A percentile compares a stretch with the other conserved stretches of the same genome.
These are phyloP conservation scores for Prunus kanzakura DNA, from an alignment of 306 rosid genomes.

Conservation along the genomic window DNA sequence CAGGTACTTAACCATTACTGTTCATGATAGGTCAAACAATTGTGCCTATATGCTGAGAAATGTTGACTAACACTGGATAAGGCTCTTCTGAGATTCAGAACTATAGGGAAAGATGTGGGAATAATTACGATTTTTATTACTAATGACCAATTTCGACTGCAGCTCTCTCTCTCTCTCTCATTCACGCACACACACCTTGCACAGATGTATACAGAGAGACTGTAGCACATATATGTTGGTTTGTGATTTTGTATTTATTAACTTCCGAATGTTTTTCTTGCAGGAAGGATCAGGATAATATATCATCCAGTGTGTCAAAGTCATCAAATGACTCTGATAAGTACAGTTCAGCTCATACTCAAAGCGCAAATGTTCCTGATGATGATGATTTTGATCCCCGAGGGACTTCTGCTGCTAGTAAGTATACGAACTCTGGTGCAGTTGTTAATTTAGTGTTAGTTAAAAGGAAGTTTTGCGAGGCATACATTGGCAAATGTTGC, in stretches of 20 bases:
- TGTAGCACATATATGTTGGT: slow-evolving; percentile 13
- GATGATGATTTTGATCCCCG: slow-evolving; percentile 91
- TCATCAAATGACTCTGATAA: slow-evolving; percentile 45
- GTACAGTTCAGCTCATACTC: slow-evolving; percentile 46
- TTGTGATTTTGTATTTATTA: slow-evolving; percentile 22
- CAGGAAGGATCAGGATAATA: slow-evolving; percentile 54
- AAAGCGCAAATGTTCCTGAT: slow-evolving; percentile 41
- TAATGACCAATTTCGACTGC: background rate
- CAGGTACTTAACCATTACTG: slow-evolving; percentile 13
- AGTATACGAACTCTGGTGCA: slow-evolving; percentile 30
- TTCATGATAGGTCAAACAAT: background rate
- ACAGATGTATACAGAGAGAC: background rate
- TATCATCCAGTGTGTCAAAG: slow-evolving; percentile 46
- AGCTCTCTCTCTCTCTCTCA: background rate
- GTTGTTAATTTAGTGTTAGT: background rate
- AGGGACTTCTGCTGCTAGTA: slow-evolving; percentile 74
- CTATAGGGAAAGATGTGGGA: background rate
- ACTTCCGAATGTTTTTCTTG: slow-evolving; percentile 34
- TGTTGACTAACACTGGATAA: background rate
- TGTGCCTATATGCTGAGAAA: background rate
- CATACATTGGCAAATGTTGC: slow-evolving; percentile 8
- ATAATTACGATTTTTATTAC: background rate
- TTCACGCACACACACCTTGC: background rate
- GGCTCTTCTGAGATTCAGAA: background rate
- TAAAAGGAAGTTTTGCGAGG: slow-evolving; percentile 17